A percentile compares a stretch with the other conserved stretches of the same genome.
phyloP scores from a whole-genome alignment of 805 yeast genomes.

The Schwanniomyces polymorphus region DNA sequence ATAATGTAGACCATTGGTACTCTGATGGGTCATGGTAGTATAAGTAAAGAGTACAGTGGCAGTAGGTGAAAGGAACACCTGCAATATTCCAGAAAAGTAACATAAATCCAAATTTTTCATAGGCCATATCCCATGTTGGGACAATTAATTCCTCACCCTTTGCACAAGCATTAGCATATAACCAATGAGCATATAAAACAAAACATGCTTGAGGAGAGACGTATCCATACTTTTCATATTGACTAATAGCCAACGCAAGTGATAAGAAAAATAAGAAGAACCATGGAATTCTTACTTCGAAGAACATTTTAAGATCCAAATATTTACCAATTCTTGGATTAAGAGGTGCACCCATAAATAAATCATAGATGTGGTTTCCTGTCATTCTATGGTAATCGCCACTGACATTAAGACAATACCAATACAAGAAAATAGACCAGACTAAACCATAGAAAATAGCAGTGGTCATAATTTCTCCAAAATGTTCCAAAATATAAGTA shows the following conservation, averaged over 20 bases:
- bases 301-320: constrained; percentile 90
- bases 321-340: constrained; percentile 93
- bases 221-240: constrained; percentile 77
- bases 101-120: constrained; percentile 99
- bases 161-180: constrained; percentile 94
- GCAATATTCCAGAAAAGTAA: constrained; percentile 98
- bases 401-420: constrained; percentile 61
- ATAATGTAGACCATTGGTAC: constrained; percentile 68
- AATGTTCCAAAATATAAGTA: constrained; percentile 72
- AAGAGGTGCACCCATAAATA: constrained; percentile 96
- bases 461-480: constrained; percentile 91
- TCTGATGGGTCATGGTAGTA: constrained; percentile 82
- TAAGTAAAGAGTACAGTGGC: constrained; percentile 86
- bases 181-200: constrained; percentile 82
- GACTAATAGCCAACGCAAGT: constrained; percentile 72
- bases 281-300: constrained; percentile 98
- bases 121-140: constrained; percentile 99
- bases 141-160: constrained; percentile 97
- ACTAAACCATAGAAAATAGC: constrained; percentile 79
- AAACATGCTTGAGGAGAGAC: constrained; percentile 75
- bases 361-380: constrained; percentile 85
- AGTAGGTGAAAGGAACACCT: constrained; percentile 97
- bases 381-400: constrained; percentile 88
- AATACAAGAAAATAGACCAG: constrained; percentile 68
- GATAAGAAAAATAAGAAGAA: constrained; percentile 80